Conservation (phyloP, 371 early-diverging fungal genomes). For the Haplosporangium sp. region DNA sequence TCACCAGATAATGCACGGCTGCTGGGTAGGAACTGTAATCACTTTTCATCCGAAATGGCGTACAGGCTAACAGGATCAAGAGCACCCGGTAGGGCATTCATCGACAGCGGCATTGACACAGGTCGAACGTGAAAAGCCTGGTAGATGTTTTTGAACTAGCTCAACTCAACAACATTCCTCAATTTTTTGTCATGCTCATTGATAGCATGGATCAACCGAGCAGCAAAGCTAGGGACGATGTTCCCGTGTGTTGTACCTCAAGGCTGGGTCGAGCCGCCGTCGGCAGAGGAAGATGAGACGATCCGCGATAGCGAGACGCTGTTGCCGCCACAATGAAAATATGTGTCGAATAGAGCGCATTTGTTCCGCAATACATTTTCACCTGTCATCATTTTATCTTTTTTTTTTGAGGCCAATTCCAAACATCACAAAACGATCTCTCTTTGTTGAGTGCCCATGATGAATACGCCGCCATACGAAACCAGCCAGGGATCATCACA, state of each 20-base stretch:
- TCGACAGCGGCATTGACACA: not conserved
- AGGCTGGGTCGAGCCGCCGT: constrained; percentile 75
- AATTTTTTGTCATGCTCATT: not conserved
- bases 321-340: constrained; percentile 18
- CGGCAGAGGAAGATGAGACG: constrained; percentile 55
- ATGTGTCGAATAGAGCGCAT: not conserved
- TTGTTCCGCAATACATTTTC: not conserved
- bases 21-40: constrained; percentile 70
- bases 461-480: not conserved
- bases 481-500: not conserved
- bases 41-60: constrained; percentile 70
- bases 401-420: not conserved
- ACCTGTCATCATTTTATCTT: not conserved
- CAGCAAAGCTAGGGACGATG: constrained; percentile 72
- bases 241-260: constrained; percentile 76
- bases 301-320: constrained; percentile 35
- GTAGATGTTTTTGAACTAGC: not conserved
- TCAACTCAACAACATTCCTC: not conserved
- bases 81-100: constrained; percentile 56
- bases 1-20: not conserved
- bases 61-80: constrained; percentile 63
- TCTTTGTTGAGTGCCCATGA: not conserved
- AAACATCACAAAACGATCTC: not conserved
- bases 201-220: constrained; percentile 73
- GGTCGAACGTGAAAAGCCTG: not conserved